A percentile compares a stretch with the other conserved stretches of the same genome.
phyloP scores from a whole-genome alignment of 2,329 filamentous ascomycete genomes.

The Sarocladium brachiariae region DNA sequence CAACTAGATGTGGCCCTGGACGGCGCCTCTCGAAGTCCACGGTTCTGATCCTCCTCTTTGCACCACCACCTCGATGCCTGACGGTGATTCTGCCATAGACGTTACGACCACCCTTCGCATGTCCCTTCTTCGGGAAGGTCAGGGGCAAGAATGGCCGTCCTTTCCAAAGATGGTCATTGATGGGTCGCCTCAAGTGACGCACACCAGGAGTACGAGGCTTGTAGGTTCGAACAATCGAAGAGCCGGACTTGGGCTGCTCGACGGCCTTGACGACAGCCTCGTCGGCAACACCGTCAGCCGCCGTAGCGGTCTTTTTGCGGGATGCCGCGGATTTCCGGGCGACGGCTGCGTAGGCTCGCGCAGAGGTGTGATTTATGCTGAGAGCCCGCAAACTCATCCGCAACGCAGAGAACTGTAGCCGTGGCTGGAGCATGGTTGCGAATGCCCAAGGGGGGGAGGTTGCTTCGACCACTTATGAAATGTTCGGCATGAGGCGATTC shows the following conservation, averaged over 20 bases:
- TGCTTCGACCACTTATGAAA: not conserved
- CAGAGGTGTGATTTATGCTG: constrained; percentile 18
- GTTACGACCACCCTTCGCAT: constrained; percentile 88
- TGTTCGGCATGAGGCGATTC: constrained; percentile 15
- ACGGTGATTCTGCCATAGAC: constrained; percentile 80
- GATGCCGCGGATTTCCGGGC: constrained; percentile 12
- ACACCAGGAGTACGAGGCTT: constrained; percentile 90
- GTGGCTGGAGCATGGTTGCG: constrained; percentile 23
- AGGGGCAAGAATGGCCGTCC: constrained; percentile 75
- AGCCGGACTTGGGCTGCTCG: constrained; percentile 21
- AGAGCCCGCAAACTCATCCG: constrained; percentile 23
- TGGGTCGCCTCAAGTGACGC: constrained; percentile 81
- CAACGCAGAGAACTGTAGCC: constrained; percentile 22
- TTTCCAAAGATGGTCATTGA: constrained; percentile 97
- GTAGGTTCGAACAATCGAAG: constrained; percentile 67
- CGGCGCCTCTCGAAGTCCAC: constrained; percentile 79
- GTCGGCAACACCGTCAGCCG: constrained; percentile 13
- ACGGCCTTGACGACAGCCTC: constrained; percentile 15
- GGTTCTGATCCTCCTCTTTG: constrained; percentile 83
- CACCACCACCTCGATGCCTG: constrained; percentile 85
- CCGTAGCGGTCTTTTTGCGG: constrained; percentile 14
- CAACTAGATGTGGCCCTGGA: constrained; percentile 78
- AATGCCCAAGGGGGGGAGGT: constrained; percentile 3
- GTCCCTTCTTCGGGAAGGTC: constrained; percentile 88
- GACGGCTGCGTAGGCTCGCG: constrained; percentile 24